Evolutionary conservation across 2,329 filamentous ascomycete genomes (phyloP).

Genomic region (Claviceps quebecensis): DNA sequence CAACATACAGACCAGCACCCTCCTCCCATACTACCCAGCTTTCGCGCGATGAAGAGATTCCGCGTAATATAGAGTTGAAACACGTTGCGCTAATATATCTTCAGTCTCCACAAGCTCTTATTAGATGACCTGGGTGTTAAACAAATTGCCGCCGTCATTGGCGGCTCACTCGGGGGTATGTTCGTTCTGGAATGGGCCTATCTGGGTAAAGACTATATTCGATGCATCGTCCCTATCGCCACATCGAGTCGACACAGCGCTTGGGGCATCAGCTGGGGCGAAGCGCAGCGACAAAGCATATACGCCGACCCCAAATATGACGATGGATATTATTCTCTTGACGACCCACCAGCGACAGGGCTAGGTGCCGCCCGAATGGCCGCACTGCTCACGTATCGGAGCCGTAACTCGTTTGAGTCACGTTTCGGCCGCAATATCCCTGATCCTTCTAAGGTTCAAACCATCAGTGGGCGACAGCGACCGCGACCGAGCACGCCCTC

Average conservation of each 20-base stretch:
- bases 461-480: conserved; percentile 56
- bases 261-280: conserved; percentile 85
- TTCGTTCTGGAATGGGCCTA: conserved; percentile 87
- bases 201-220: conserved; percentile 74
- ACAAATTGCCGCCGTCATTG: conserved; percentile 65
- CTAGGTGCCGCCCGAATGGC: conserved; percentile 94
- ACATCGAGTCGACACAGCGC: conserved; percentile 76
- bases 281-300: conserved; percentile 82
- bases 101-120: conserved; percentile 65
- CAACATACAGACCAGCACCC: neutral
- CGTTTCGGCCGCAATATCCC: conserved; percentile 89
- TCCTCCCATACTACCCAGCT: neutral
- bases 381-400: conserved; percentile 87
- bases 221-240: conserved; percentile 67
- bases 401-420: conserved; percentile 90
- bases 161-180: conserved; percentile 81
- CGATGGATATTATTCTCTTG: conserved; percentile 83
- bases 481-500: conserved; percentile 47
- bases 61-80: neutral
- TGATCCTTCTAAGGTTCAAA: conserved; percentile 69
- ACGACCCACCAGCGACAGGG: conserved; percentile 74
- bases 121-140: conserved; percentile 69
- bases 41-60: neutral
- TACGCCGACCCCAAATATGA: conserved; percentile 98
- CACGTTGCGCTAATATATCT: conserved; percentile 8